Evolutionary conservation across 345 rosid genomes (phyloP), one percentile per base, ranked within the genome.

Genomic region (Gossypium thurberi): DNA sequence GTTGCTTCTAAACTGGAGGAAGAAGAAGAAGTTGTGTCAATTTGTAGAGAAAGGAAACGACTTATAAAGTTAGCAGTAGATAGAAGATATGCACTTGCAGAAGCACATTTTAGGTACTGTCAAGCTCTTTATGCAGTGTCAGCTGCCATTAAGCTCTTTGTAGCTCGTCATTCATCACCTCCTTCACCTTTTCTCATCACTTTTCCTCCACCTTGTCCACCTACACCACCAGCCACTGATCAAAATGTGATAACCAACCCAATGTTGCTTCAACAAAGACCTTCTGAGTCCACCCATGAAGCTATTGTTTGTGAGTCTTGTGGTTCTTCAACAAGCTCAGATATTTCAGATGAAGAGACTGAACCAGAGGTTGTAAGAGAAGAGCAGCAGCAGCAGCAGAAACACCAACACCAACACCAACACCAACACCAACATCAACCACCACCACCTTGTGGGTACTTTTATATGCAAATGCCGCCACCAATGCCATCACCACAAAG

Each of bases 11-110:
- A 76, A 80, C 83, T 87, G 3, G 89, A 82, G 61, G 89, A 84
- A 78, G 92, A 86, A 78, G 88, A 88, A 79, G 89, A 81, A 65
- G 95, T 87, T n/a, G 89, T 90, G n/a, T 77, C 88, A 4, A 82
- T 90, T 25, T 90, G 94, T 26, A 82, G 82, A 65, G 91, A 87
- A 78, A 86, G 94, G 64, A 90, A 88, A 72, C 79, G 73, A 33
- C 87, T 76, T 66, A 68, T 88, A 71, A 90, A 90, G 76, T 80
- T 82, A 37, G 95, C 87, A 8, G 87, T 86, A 0, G 87, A 88
- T 76, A 84, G 85, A 64, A 84, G 95, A 81, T 78, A 79, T 74
- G 83, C 79, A 58, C 84, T 90, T 33, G 92, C 95, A 15, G 89
- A 85, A 25, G 83, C 95, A 40, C 95, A 90, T 74, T 85, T 85